Evolutionary conservation across 169 alveolate genomes (phyloP).

Genomic region (Plasmodium falciparum): DNA sequence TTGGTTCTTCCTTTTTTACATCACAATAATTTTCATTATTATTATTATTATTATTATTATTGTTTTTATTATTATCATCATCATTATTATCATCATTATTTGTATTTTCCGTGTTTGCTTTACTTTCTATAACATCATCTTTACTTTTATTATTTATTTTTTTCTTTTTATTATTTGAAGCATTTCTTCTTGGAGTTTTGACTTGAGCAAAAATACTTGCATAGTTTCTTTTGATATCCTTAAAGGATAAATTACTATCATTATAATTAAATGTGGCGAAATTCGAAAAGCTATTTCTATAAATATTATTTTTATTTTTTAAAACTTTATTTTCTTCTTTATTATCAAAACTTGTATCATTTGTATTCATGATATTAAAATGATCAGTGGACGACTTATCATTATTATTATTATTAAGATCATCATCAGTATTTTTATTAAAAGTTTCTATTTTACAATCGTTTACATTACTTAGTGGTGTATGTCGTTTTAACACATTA

Average conservation of each 20-base stretch:
- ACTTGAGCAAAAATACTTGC: constrained; percentile 71
- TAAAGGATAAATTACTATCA: constrained; percentile 71
- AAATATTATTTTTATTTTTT: constrained; percentile 23
- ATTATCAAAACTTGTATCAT: background rate
- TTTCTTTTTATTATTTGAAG: constrained; percentile 25
- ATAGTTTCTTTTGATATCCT: constrained; percentile 61
- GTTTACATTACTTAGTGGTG: background rate
- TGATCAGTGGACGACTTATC: background rate
- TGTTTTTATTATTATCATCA: no score
- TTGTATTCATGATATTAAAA: background rate
- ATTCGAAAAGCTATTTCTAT: constrained; percentile 53
- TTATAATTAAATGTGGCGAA: constrained; percentile 49
- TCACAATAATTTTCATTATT: no score
- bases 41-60: no score
- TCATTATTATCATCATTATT: background rate
- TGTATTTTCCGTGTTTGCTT: background rate
- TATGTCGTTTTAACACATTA: background rate
- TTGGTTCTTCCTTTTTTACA: no score
- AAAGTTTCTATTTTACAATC: background rate
- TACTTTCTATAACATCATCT: background rate
- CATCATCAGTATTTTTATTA: background rate
- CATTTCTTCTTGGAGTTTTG: constrained; percentile 35
- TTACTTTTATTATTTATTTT: constrained; percentile 3
- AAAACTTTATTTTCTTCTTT: background rate
- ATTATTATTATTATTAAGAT: background rate